Base-by-base conservation (phyloP, 176 grass and related monocot genomes). In the Cenchrus purpureus region DNA sequence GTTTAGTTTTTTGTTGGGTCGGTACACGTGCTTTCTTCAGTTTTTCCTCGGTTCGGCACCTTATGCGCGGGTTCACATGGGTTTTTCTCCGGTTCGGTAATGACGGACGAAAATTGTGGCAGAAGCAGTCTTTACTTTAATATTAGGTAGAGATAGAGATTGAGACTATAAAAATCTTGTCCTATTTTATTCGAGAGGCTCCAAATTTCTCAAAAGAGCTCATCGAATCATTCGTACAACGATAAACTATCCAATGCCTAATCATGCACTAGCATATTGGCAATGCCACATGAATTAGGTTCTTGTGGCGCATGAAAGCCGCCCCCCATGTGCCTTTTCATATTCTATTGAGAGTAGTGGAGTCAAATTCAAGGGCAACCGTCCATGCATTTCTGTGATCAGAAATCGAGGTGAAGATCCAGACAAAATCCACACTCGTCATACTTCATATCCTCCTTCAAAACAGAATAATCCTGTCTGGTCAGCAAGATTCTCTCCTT, bases 381-480 rank as follows among this genome's bases (percentile, higher is more conserved):
- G 78, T 37, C 62, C 78, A 80, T 4, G 34, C 12, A 80, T 53
- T 42, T 42, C 7, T 80, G 51, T 81, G 79, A 56, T 52, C 79
- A 81, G 12, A 58, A 82, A 59, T 58, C 66, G 13, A 59, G 37
- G 37, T 8, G 11, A 8, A 1, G 52, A 19, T 56, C 49, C 49
- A 43, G 50, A 69, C 79, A 56, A 56, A 81, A n/a, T 17, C 22
- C 22, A 25, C 22, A 25, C 22, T 25, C 22, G 22, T 25, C 22
- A 25, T 25, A 25, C 22, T 25, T 25, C 22, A 25, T 25, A 25
- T 25, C 22, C 22, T 25, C 22, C 22, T 25, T 25, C 22, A 25
- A 25, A 25, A 25, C 22, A 25, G 22, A 25, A 25, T 25, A 25
- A 25, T 25, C 22, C 22, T 25, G 22, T 25, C 22, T 25, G 22